phyloP scores from a whole-genome alignment of 2,329 filamentous ascomycete species.

The Aspergillus sp. region DNA sequence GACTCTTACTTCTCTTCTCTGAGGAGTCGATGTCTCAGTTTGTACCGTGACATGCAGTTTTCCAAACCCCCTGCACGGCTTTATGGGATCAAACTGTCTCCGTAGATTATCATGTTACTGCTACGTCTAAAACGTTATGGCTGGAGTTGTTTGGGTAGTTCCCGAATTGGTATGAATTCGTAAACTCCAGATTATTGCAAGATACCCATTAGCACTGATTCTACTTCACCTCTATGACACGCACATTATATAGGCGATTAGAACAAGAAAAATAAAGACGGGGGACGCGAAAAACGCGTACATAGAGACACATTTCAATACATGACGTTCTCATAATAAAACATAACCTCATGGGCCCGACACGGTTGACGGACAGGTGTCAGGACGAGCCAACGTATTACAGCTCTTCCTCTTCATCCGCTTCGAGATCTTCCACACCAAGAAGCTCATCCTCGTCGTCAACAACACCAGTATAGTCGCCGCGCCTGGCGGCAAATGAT shows the following conservation, averaged over 20 bases:
- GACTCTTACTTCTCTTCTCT: too few species aligned
- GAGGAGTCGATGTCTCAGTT: too few species aligned
- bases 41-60: too few species aligned
- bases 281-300: neutral
- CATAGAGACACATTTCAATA: neutral
- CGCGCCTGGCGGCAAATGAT: slow-evolving; percentile 81
- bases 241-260: neutral
- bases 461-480: slow-evolving; percentile 86
- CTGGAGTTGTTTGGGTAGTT: too few species aligned
- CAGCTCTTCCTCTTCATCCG: slow-evolving; percentile 73
- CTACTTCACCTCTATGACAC: neutral
- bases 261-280: neutral
- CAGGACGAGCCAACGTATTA: slow-evolving; percentile 17
- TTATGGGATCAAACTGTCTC: too few species aligned
- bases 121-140: too few species aligned
- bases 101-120: too few species aligned
- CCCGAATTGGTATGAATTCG: too few species aligned
- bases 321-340: slow-evolving; percentile 8
- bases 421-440: slow-evolving; percentile 82
- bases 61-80: too few species aligned
- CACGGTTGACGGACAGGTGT: neutral
- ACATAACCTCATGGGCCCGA: slow-evolving; percentile 15
- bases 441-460: slow-evolving; percentile 93
- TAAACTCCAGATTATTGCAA: too few species aligned
- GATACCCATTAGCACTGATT: neutral